These are phyloP conservation scores for Zostera marina DNA, from an alignment of 116 monocot genomes.

Conservation along the genomic window DNA sequence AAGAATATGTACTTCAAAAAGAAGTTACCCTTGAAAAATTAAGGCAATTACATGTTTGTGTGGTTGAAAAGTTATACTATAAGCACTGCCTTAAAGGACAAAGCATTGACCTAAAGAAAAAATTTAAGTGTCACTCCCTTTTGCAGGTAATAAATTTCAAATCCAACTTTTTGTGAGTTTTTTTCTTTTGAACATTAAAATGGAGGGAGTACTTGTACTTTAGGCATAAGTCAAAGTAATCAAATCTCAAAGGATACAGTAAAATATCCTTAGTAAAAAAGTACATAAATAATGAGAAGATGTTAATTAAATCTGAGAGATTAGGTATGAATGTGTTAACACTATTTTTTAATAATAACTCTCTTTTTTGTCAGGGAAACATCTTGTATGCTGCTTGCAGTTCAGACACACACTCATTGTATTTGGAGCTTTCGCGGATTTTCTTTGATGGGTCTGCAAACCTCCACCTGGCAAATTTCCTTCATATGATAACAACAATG, in stretches of 20 bases:
- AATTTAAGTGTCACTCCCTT: constrained; percentile 53
- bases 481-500: constrained; percentile 88
- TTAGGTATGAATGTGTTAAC: neutral
- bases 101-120: constrained; percentile 29
- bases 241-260: too few relatives aligned
- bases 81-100: constrained; percentile 40
- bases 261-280: too few relatives aligned
- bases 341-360: neutral
- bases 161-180: neutral
- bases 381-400: constrained; percentile 31
- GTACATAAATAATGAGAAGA: too few relatives aligned
- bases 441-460: constrained; percentile 65
- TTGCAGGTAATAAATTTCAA: constrained; percentile 34
- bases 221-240: too few relatives aligned
- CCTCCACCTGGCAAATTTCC: constrained; percentile 85
- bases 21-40: constrained; percentile 36
- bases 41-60: constrained; percentile 36
- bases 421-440: constrained; percentile 66
- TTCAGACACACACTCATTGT: constrained; percentile 60
- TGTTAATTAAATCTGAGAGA: too few relatives aligned
- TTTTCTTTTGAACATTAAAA: neutral
- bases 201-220: too few relatives aligned
- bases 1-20: constrained; percentile 35
- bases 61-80: constrained; percentile 58
- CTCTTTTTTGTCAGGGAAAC: constrained; percentile 42